Conservation (phyloP, 306 rosid species). For the barrel medic (Medicago truncatula) region DNA sequence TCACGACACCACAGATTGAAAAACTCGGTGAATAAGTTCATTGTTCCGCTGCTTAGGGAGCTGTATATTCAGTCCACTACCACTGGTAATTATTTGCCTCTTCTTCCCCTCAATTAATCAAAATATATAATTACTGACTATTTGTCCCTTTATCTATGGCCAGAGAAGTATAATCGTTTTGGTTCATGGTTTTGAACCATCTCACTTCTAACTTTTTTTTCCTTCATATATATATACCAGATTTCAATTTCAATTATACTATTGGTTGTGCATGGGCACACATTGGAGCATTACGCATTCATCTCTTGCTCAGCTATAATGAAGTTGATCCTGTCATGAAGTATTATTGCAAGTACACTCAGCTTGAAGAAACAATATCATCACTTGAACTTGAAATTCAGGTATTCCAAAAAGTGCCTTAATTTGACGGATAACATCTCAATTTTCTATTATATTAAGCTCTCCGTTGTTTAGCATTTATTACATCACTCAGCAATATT, state of each 20-base stretch:
- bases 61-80: constrained; percentile 56
- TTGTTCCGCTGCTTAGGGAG: constrained; percentile 70
- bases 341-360: constrained; percentile 66
- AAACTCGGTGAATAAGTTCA: constrained; percentile 54
- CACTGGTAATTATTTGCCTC: constrained; percentile 56
- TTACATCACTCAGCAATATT: background rate
- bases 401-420: constrained; percentile 52
- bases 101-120: background rate
- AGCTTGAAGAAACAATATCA: constrained; percentile 65
- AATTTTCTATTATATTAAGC: background rate
- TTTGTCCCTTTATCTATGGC: background rate
- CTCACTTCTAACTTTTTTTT: background rate
- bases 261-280: constrained; percentile 78
- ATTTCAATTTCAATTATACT: constrained; percentile 48
- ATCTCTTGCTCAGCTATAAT: constrained; percentile 72
- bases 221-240: constrained; percentile 37
- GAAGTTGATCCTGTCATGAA: constrained; percentile 88
- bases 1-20: constrained; percentile 71
- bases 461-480: constrained; percentile 11
- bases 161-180: background rate
- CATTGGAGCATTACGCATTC: constrained; percentile 76
- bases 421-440: background rate
- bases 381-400: constrained; percentile 76
- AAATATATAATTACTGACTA: constrained; percentile 1
- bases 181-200: background rate